Base-by-base conservation (phyloP, 345 rosid species). In the Nephelium lappaceum region DNA sequence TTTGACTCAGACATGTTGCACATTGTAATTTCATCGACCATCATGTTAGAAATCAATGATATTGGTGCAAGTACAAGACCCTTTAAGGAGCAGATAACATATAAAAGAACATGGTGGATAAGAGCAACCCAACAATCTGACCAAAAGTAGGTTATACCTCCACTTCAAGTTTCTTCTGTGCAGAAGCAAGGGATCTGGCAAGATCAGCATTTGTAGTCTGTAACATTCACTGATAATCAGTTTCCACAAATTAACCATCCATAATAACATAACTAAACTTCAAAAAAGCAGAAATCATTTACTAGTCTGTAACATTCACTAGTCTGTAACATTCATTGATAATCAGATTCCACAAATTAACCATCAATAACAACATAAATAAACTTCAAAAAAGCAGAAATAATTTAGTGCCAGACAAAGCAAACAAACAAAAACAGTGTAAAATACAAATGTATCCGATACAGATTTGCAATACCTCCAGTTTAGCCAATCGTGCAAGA, bases 171-270 rank as follows among this genome's bases (percentile, higher is more conserved):
- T 89, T 90, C 91, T 93, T 92, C 86, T 90, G 99, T 69, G 89
- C 84, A 39, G 90, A 77, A 73, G 97, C 98, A 81, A 93, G 84
- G 73, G 92, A 89, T 83, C 89, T 91, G 51, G 98, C 93, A 81
- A 95, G 98, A 78, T 93, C 96, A 81, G 94, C 93, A 82, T 93
- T 93, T 80, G 90, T 82, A 51, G 88, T 92, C 99, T 95, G 92
- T 85, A 91, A 82, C 76, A 73, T 80, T 75, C 36, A 73, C 74
- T 66, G 76, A 75, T 67, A 61, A 83, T 85, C 60, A 86, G 81
- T 78, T 66, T 69, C 69, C 78, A 69, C 74, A 71, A 53, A 73
- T 24, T 58, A 47, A 79, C 38, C 61, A 18, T 55, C 21, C 61
- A 45, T 77, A 64, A 73, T 12, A 55, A 69, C 67, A 73, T 67